A percentile compares a stretch with the other conserved stretches of the same genome.
Evolutionary conservation across 2,329 filamentous ascomycete species (phyloP).

Genomic region (Colletotrichum falcatum): DNA sequence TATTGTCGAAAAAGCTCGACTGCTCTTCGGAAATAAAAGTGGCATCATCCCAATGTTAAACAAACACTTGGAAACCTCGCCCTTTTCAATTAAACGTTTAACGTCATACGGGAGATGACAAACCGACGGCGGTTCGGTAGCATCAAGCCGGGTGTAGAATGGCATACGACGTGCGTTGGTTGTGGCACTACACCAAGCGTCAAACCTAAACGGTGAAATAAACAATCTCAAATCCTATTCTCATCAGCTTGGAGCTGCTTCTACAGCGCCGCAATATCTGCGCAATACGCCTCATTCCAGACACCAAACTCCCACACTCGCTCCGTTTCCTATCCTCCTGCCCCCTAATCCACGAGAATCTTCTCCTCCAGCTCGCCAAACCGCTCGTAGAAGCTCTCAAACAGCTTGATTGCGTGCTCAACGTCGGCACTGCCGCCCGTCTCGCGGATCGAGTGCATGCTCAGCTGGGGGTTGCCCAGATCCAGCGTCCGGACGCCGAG

Average conservation of each 20-base stretch:
- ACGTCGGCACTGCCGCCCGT: slow-evolving; percentile 91
- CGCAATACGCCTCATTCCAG: neutral
- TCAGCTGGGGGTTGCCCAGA: slow-evolving; percentile 91
- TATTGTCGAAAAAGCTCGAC: neutral
- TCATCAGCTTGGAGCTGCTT: slow-evolving; percentile 2
- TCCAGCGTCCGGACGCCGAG: slow-evolving; percentile 91
- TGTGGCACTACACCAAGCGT: neutral
- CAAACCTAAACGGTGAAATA: neutral
- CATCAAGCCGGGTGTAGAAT: neutral
- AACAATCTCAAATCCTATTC: neutral
- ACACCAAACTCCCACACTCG: neutral
- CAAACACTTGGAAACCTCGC: neutral
- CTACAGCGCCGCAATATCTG: slow-evolving; percentile 24
- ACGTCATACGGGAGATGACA: neutral
- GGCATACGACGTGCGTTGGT: neutral
- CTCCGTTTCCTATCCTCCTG: no score
- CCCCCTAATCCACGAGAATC: slow-evolving; percentile 81
- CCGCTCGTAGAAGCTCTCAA: slow-evolving; percentile 86
- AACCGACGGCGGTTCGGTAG: neutral
- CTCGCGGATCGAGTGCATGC: slow-evolving; percentile 97
- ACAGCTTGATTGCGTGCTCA: slow-evolving; percentile 85
- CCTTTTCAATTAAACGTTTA: no score
- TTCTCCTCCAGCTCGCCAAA: slow-evolving; percentile 86
- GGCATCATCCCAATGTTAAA: no score
- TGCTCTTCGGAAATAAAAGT: neutral